A percentile compares a stretch with the other conserved stretches of the same genome.
phyloP scores from a whole-genome alignment of 345 rosid genomes.

The Tarenaya hassleriana region DNA sequence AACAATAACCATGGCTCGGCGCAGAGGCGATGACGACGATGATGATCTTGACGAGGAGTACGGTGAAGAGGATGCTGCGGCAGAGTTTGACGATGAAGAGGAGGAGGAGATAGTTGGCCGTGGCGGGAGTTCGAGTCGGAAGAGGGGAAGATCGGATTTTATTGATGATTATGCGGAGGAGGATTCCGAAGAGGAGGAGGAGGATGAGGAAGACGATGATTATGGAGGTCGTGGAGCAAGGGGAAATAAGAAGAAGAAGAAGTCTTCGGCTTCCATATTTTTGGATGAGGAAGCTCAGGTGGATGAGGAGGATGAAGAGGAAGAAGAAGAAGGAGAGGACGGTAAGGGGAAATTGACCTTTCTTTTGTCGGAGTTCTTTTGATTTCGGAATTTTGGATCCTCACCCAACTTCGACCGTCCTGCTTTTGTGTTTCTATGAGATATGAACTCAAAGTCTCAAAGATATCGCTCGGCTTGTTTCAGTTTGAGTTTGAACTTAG shows the following conservation, averaged over 20 bases:
- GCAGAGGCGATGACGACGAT: slow-evolving; percentile 36
- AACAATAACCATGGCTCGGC: slow-evolving; percentile 35
- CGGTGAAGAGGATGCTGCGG: slow-evolving; percentile 39
- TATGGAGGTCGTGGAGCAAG: slow-evolving; percentile 37
- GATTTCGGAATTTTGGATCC: background rate
- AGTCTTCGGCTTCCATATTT: slow-evolving; percentile 37
- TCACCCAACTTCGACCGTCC: background rate
- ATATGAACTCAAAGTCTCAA: background rate
- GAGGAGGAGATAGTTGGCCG: slow-evolving; percentile 26
- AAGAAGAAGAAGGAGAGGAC: slow-evolving; percentile 76
- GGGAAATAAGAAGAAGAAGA: slow-evolving; percentile 37
- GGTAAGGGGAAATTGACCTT: slow-evolving; percentile 34
- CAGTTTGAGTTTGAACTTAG: background rate
- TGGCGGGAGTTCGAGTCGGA: slow-evolving; percentile 33
- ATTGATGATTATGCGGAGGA: slow-evolving; percentile 86
- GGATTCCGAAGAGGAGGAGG: slow-evolving; percentile 68
- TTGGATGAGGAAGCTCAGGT: slow-evolving; percentile 67
- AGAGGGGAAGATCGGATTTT: slow-evolving; percentile 73
- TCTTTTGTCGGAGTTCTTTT: background rate
- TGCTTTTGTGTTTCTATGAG: background rate
- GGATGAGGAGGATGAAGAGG: slow-evolving; percentile 85
- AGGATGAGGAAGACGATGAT: slow-evolving; percentile 58
- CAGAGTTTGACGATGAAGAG: slow-evolving; percentile 50
- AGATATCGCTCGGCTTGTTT: background rate
- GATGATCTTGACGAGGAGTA: slow-evolving; percentile 52